Evolutionary conservation across 1,284 basidiomycete species (phyloP), one percentile per base, ranked within the genome.

Genomic region (Athelia psychrophila): DNA sequence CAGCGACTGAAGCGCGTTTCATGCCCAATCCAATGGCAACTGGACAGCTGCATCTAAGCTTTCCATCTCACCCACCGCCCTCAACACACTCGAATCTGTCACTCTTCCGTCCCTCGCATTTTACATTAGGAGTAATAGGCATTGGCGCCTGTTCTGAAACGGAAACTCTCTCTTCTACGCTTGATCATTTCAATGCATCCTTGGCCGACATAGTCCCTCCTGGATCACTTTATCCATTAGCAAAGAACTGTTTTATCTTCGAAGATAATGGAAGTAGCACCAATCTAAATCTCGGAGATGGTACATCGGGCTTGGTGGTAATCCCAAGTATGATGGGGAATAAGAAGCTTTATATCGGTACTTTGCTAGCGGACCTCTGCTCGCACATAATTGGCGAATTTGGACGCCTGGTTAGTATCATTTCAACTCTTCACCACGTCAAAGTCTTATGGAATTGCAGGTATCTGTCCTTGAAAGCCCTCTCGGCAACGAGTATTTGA

Each of bases 381-480:
- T 93, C 93, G 30, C 84, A 88, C 55, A 83, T 95, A 44, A 74
- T 96, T 25, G 82, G 83, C 30, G 91, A 93, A 65, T 87, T 96
- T 57, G 88, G 91, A 30, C 79, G 81, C 40, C 68, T 95, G 74
- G 89, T 92, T 60, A 54, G 81, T 70, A 53, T 45, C 40, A 38
- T 33, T 33, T 42, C n/a, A 6, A 22, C 38, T 9, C 16, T 42
- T 22, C n/a, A 8, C n/a, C 8, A 42, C n/a, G 54, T 55, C 38
- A 5, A 30, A 30, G 13, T 52, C 42, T 54, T 56, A 61, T 60
- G 51, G 18, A 49, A 51, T 44, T 35, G 35, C 59, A 89, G 86
- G 75, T 82, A 45, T 77, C 83, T 73, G 74, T 76, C 4, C 65
- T 90, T 45, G 88, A 90, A 67, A 84, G 76, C 53, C 86, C 86